Conservation (phyloP, 208 protist species). For the Acanthamoeba healyi region DNA sequence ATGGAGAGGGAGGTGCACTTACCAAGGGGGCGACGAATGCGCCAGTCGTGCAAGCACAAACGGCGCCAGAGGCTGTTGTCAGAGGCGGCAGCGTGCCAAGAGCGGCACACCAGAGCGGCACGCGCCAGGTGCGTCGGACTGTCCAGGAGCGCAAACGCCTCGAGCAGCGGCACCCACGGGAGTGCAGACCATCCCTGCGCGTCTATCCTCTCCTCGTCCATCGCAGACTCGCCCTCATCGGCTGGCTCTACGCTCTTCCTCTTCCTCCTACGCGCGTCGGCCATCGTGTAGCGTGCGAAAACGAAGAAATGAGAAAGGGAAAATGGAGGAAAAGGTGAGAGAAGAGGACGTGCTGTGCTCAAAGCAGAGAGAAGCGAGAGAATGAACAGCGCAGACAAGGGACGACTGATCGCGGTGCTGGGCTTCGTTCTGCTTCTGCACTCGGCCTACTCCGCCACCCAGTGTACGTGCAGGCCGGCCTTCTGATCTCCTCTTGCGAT, state of each 20-base stretch:
- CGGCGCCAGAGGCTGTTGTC: not conserved
- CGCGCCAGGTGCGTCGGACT: not conserved
- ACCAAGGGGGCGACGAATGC: not conserved
- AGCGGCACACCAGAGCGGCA: not conserved
- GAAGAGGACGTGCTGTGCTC: no score
- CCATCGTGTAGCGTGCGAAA: not conserved
- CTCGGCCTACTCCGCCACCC: slow-evolving; percentile 15
- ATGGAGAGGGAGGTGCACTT: not conserved
- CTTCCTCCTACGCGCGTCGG: not conserved
- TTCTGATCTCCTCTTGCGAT: not conserved
- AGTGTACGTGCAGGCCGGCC: slow-evolving; percentile 26
- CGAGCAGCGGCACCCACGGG: not conserved
- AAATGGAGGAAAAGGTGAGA: not conserved
- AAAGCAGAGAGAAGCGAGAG: not conserved
- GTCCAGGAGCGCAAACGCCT: slow-evolving; percentile 7
- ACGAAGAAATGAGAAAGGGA: not conserved
- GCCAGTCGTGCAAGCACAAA: not conserved
- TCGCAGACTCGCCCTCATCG: not conserved
- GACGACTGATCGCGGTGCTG: not conserved
- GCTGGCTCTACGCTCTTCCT: not conserved
- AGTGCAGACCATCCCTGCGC: not conserved
- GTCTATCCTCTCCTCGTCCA: not conserved
- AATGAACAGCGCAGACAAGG: slow-evolving; percentile 6
- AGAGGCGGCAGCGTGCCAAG: not conserved
- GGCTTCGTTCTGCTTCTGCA: slow-evolving; percentile 12